Evolutionary conservation across 768 basidiomycete genomes (phyloP), one percentile per base, ranked within the genome.

Genomic region (Naganishia vaughanmartiniae): DNA sequence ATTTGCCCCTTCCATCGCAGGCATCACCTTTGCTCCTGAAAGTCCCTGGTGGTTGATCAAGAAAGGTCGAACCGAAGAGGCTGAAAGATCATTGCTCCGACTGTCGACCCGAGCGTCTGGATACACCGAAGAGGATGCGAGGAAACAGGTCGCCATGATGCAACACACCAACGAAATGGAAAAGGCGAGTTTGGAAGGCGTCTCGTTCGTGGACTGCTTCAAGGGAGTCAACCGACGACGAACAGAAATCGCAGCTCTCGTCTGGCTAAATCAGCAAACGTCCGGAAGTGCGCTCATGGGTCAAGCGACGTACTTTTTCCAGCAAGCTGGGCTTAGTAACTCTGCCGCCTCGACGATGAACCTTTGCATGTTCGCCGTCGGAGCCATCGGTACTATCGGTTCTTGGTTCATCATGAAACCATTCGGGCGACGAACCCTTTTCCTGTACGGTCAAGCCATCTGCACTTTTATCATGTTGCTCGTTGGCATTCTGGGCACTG

Each of bases 21-120:
- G 57, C 15, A 56, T 58, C 45, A 24, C 58, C 24, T 65, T 76
- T 34, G 73, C 73, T 19, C 75, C 75, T 0, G 73, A 74, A 51
- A 69, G 65, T 66, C 79, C 79, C 19, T 81, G 77, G 78, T 82
- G 77, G 77, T 73, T 76, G 55, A 76, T 79, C 54, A 75, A 78
- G n/a, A 67, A 79, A 45, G 79, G 78, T 7, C 71, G 76, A 58
- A 45, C 58, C 68, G 70, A 72, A 19, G 74, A 75, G 2, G 74
- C 76, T 15, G 72, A 72, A 11, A 39, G 65, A 26, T 39, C 75
- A 6, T 69, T 77, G 53, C 55, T 26, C 31, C 68, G 71, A 36
- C 60, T 69, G 30, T 57, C 69, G 21, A 55, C 68, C 7, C 56
- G 56, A 28, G 60, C 45, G 10, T 66, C 70, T 55, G 55, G 56